Conservation (phyloP, 208 protist species). For the Wallacemonas sp. region DNA sequence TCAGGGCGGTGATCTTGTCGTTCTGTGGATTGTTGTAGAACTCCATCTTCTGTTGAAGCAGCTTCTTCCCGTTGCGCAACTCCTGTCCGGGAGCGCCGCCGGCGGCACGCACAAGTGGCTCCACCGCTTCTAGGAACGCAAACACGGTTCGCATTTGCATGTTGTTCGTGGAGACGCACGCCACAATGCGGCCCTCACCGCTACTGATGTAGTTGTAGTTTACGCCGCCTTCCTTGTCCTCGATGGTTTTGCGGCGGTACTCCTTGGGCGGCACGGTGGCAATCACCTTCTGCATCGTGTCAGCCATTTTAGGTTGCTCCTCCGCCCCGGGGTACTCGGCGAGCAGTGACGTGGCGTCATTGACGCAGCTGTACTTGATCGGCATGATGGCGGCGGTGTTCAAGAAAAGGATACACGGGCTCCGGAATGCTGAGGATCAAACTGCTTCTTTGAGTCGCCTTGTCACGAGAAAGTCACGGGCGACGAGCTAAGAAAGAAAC, state of each 20-base stretch:
- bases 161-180: constrained; percentile 81
- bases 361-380: constrained; percentile 91
- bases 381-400: constrained; percentile 44
- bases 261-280: constrained; percentile 77
- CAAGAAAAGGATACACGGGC: neutral
- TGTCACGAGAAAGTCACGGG: neutral
- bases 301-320: constrained; percentile 70
- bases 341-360: constrained; percentile 73
- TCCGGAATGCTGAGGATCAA: too few relatives aligned
- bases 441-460: neutral
- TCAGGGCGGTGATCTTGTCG: constrained; percentile 88
- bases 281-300: constrained; percentile 90
- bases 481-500: too few relatives aligned
- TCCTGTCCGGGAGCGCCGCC: constrained; percentile 43
- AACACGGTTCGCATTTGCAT: constrained; percentile 92
- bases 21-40: constrained; percentile 93
- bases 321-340: constrained; percentile 77
- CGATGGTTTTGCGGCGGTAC: constrained; percentile 89
- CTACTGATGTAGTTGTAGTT: constrained; percentile 93
- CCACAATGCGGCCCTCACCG: constrained; percentile 85
- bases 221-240: constrained; percentile 88
- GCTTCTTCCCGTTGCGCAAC: constrained; percentile 87
- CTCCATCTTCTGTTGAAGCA: constrained; percentile 92
- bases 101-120: constrained; percentile 73
- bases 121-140: constrained; percentile 88